These are phyloP conservation scores for Sugiyamaella chiloensis DNA, from an alignment of 805 yeast genomes.

Conservation along the genomic window DNA sequence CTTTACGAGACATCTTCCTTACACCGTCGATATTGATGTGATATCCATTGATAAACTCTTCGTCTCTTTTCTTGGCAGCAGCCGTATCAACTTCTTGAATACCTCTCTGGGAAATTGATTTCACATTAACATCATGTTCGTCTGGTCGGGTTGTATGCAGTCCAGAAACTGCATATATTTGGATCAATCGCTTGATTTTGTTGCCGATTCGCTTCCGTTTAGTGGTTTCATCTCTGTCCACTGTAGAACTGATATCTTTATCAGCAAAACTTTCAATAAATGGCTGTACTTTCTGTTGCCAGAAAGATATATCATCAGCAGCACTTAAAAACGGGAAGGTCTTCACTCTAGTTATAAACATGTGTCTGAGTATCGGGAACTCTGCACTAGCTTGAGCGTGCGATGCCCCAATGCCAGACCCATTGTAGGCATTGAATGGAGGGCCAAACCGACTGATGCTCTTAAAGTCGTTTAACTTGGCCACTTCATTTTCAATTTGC, in stretches of 20 bases:
- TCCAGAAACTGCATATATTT: constrained; percentile 73
- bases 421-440: constrained; percentile 61
- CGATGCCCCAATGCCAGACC: background rate
- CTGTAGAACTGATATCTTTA: constrained; percentile 66
- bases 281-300: constrained; percentile 77
- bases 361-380: constrained; percentile 67
- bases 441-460: constrained; percentile 70
- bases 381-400: constrained; percentile 28
- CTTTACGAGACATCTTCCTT: constrained; percentile 33
- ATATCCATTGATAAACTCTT: constrained; percentile 50
- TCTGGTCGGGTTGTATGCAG: constrained; percentile 47
- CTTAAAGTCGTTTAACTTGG: constrained; percentile 52
- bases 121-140: constrained; percentile 29
- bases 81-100: constrained; percentile 20
- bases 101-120: constrained; percentile 24
- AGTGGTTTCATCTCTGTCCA: constrained; percentile 72
- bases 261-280: constrained; percentile 76
- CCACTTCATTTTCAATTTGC: constrained; percentile 62
- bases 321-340: constrained; percentile 72
- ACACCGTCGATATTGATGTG: constrained; percentile 71
- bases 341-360: constrained; percentile 58
- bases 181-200: constrained; percentile 59
- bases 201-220: constrained; percentile 57
- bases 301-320: constrained; percentile 56
- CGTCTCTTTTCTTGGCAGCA: constrained; percentile 18